Conservation (phyloP, 2,329 filamentous ascomycete genomes). For the Passalora sequoiae region DNA sequence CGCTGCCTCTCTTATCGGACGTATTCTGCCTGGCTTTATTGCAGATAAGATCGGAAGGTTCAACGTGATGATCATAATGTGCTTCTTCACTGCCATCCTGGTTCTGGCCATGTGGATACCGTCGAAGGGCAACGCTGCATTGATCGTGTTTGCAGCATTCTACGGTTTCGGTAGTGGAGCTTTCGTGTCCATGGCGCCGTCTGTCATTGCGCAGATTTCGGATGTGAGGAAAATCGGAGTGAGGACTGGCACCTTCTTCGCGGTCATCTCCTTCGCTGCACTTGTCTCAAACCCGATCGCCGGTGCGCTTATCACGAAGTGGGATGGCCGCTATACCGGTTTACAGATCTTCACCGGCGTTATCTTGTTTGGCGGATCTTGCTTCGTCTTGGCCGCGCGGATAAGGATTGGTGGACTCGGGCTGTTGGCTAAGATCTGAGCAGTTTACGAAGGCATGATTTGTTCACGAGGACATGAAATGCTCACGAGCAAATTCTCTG, state of each 20-base stretch:
- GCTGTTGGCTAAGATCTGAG: conserved; percentile 4
- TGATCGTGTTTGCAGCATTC: conserved; percentile 60
- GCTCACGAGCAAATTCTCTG: too few species aligned
- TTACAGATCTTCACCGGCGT: conserved; percentile 63
- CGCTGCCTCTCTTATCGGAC: conserved; percentile 38
- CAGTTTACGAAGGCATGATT: too few species aligned
- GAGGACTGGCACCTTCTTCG: conserved; percentile 60
- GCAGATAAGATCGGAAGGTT: conserved; percentile 40
- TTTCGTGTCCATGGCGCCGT: conserved; percentile 59
- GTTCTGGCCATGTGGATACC: conserved; percentile 53
- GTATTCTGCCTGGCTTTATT: conserved; percentile 37
- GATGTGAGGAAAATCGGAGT: conserved; percentile 66
- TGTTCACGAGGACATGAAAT: too few species aligned
- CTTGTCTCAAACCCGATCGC: conserved; percentile 49
- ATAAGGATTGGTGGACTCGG: conserved; percentile 32
- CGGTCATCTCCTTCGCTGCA: conserved; percentile 58
- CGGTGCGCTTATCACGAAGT: conserved; percentile 47
- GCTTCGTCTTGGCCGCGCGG: conserved; percentile 38
- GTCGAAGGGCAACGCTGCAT: conserved; percentile 48
- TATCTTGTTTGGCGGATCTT: conserved; percentile 42
- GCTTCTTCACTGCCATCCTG: conserved; percentile 33
- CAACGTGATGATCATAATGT: conserved; percentile 38
- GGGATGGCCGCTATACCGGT: conserved; percentile 52
- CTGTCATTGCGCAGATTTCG: conserved; percentile 63
- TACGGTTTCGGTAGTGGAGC: conserved; percentile 67